Evolutionary conservation across 345 rosid genomes (phyloP).

Genomic region (Salix exigua): DNA sequence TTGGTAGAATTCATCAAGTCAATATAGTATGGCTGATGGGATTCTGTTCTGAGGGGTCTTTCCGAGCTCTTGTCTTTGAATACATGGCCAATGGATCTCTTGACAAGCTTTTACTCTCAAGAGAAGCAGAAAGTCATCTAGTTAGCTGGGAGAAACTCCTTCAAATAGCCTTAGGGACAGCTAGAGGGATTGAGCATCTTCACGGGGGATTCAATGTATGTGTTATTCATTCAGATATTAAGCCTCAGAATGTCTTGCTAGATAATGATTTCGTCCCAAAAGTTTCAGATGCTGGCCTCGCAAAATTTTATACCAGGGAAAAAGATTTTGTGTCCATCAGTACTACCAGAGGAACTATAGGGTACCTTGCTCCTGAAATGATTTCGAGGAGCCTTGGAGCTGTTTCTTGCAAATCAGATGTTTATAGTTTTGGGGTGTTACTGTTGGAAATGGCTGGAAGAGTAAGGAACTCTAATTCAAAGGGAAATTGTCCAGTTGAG

Average conservation of each 20-base stretch:
- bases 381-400: slow-evolving; percentile 15
- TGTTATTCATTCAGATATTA: slow-evolving; percentile 34
- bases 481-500: background rate
- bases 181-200: slow-evolving; percentile 27
- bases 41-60: slow-evolving; percentile 25
- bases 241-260: slow-evolving; percentile 32
- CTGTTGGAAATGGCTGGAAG: slow-evolving; percentile 25
- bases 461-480: background rate
- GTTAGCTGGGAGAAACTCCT: slow-evolving; percentile 25
- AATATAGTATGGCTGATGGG: slow-evolving; percentile 23
- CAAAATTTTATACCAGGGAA: slow-evolving; percentile 22
- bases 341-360: slow-evolving; percentile 19
- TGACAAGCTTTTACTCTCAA: slow-evolving; percentile 16
- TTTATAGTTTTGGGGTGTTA: slow-evolving; percentile 28
- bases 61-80: slow-evolving; percentile 16
- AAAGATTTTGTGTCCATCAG: slow-evolving; percentile 15
- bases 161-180: slow-evolving; percentile 23
- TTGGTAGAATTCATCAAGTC: slow-evolving; percentile 20
- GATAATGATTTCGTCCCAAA: slow-evolving; percentile 21
- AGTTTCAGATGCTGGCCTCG: slow-evolving; percentile 33
- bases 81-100: slow-evolving; percentile 26
- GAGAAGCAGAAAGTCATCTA: slow-evolving; percentile 1
- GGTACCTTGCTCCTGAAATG: slow-evolving; percentile 25
- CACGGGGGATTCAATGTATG: slow-evolving; percentile 25
- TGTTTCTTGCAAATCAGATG: slow-evolving; percentile 28